Evolutionary conservation across 2,329 filamentous ascomycete species (phyloP).

Genomic region (Fusarium xyrophilum): DNA sequence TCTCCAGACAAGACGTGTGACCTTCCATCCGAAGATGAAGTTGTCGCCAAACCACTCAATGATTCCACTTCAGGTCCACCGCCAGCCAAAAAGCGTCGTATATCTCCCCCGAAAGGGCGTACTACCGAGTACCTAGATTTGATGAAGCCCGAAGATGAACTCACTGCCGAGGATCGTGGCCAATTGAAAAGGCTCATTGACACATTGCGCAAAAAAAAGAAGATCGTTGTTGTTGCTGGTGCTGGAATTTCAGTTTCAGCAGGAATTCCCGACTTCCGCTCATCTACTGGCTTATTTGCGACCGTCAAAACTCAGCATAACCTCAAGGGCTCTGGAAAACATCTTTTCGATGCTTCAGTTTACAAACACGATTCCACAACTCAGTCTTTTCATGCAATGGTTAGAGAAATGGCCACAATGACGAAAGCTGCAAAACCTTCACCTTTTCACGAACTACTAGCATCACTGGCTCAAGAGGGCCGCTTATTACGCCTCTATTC

Average conservation of each 20-base stretch:
- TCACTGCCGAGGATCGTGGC: slow-evolving; percentile 51
- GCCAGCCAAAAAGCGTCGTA: slow-evolving; percentile 78
- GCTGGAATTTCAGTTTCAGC: slow-evolving; percentile 97
- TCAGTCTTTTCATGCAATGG: slow-evolving; percentile 93
- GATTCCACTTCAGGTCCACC: slow-evolving; percentile 62
- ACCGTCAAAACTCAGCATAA: slow-evolving; percentile 86
- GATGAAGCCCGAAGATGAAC: slow-evolving; percentile 56
- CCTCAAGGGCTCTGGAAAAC: slow-evolving; percentile 86
- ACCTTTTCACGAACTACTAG: slow-evolving; percentile 90
- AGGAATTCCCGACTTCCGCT: slow-evolving; percentile 96
- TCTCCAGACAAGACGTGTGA: slow-evolving; percentile 58
- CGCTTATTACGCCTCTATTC: slow-evolving; percentile 90
- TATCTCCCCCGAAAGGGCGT: slow-evolving; percentile 67
- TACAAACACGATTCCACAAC: slow-evolving; percentile 92
- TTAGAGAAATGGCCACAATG: slow-evolving; percentile 82
- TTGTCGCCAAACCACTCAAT: slow-evolving; percentile 40
- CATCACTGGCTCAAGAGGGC: slow-evolving; percentile 85
- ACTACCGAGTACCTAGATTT: slow-evolving; percentile 86
- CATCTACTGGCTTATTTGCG: slow-evolving; percentile 86
- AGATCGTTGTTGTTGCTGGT: slow-evolving; percentile 95
- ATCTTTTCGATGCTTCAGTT: slow-evolving; percentile 95
- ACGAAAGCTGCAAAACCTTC: slow-evolving; percentile 82
- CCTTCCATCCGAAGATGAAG: slow-evolving; percentile 46
- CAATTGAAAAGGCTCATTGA: slow-evolving; percentile 76
- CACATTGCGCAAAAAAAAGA: slow-evolving; percentile 85